Base-by-base conservation (phyloP, 2,329 filamentous ascomycete genomes). In the Phoma herbarum region DNA sequence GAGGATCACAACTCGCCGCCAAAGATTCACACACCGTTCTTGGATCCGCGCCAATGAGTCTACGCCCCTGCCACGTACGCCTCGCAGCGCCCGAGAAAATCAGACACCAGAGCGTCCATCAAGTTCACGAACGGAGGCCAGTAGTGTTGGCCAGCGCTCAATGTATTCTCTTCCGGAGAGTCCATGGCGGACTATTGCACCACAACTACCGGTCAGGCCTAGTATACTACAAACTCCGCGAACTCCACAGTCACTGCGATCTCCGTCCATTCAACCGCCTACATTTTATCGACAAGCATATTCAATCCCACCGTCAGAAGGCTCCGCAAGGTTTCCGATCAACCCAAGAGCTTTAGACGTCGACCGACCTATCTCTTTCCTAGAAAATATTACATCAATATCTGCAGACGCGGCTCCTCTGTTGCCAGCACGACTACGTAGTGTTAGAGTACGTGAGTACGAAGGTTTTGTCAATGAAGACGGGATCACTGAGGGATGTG, bases 91-190 rank as follows among this genome's bases (percentile, higher is more conserved):
- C 10, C 14, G 5, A 4, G 8, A 9, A 0, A 20, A 25, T 4
- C 29, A 5, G 16, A 39, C 55, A 1, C 49, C 49, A 35, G 37
- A 11, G 22, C 22, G 43, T 29, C 55, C 55, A 16, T 16, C n/a
- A 9, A 58, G 55, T 23, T 20, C 22, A 3, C 7, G 28, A 18
- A 44, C 49, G 3, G 44, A 11, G 20, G 37, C 55, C 4, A 52
- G 28, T 16, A 52, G 43, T 16, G 18, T 29, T 11, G 28, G 9
- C n/a, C 25, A 35, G 2, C 53, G 29, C 18, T 31, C 31, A 3
- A 14, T 23, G 3, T 31, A 33, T 7, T 51, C 46, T 10, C 26
- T 42, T 10, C 18, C 49, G 9, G 35, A 25, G 4, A n/a, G n/a
- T 8, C 18, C 31, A 2, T 16, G 14, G 11, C 20, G n/a, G 22